Evolutionary conservation across 1,284 basidiomycete genomes (phyloP).

Genomic region (Sporisorium exsertum): DNA sequence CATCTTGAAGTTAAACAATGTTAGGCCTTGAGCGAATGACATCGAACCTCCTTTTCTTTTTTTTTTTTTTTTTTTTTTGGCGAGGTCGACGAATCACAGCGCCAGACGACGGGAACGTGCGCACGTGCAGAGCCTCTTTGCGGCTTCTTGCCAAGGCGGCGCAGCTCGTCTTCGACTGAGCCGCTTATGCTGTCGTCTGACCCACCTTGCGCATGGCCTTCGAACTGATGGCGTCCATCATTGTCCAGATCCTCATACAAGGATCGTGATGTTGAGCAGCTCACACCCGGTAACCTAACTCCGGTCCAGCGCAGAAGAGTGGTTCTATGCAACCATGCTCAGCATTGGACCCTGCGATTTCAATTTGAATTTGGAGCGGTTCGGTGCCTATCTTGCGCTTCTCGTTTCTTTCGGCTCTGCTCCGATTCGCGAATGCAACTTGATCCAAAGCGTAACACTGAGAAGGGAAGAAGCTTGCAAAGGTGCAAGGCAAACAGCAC

Average conservation of each 20-base stretch:
- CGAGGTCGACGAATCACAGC: constrained; percentile 26
- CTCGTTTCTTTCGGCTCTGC: background rate
- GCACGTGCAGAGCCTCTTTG: constrained; percentile 23
- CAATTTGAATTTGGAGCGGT: background rate
- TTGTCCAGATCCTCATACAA: too few relatives aligned
- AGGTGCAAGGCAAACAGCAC: too few relatives aligned
- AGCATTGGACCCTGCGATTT: background rate
- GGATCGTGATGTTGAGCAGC: too few relatives aligned
- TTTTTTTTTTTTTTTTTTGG: background rate
- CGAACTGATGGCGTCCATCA: too few relatives aligned
- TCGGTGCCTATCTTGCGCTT: background rate
- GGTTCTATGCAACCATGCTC: background rate
- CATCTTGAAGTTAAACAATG: background rate
- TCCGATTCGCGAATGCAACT: background rate
- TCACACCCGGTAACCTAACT: too few relatives aligned
- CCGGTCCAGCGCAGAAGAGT: background rate
- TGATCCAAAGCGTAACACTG: too few relatives aligned
- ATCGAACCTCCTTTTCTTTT: background rate
- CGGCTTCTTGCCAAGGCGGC: background rate
- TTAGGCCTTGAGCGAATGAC: background rate
- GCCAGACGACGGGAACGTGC: constrained; percentile 23
- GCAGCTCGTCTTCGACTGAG: background rate
- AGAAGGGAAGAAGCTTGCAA: too few relatives aligned
- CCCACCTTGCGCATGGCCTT: too few relatives aligned
- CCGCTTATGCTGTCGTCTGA: too few relatives aligned